Evolutionary conservation across 345 rosid genomes (phyloP).

Genomic region (Eucalyptus albens): DNA sequence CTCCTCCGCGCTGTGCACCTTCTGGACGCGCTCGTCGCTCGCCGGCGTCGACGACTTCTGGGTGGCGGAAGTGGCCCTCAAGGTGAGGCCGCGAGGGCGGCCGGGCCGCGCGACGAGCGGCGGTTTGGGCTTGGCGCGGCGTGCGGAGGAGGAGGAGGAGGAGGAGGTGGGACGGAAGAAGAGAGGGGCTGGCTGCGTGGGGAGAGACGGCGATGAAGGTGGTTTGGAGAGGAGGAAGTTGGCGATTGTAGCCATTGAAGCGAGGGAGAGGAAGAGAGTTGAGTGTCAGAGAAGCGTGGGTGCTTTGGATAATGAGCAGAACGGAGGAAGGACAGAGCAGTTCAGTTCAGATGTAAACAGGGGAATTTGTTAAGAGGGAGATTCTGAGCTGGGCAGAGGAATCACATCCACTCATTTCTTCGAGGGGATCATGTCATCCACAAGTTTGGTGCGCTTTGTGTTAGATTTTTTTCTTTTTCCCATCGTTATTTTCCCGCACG

Average conservation of each 20-base stretch:
- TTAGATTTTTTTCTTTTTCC: neutral
- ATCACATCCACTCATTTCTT: neutral
- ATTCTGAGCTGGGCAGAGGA: neutral
- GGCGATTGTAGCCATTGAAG: slow-evolving; percentile 41
- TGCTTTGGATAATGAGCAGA: neutral
- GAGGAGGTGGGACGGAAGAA: neutral
- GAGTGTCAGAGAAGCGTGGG: neutral
- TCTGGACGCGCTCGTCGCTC: slow-evolving; percentile 40
- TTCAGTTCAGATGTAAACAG: neutral
- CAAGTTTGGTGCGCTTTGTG: neutral
- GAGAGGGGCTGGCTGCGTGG: neutral
- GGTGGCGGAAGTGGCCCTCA: slow-evolving; percentile 40
- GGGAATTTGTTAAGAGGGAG: neutral
- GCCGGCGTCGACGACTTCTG: slow-evolving; percentile 25
- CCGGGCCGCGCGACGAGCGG: neutral
- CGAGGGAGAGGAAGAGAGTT: neutral
- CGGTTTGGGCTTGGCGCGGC: neutral
- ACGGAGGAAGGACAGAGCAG: neutral
- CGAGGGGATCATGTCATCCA: neutral
- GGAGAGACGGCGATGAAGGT: neutral
- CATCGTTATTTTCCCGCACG: neutral
- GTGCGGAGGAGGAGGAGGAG: neutral
- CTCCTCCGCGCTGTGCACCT: slow-evolving; percentile 64
- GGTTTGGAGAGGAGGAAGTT: slow-evolving; percentile 40
- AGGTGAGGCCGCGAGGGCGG: neutral